Base-by-base conservation (phyloP, 2,329 filamentous ascomycete species). In the Didymella sp. region DNA sequence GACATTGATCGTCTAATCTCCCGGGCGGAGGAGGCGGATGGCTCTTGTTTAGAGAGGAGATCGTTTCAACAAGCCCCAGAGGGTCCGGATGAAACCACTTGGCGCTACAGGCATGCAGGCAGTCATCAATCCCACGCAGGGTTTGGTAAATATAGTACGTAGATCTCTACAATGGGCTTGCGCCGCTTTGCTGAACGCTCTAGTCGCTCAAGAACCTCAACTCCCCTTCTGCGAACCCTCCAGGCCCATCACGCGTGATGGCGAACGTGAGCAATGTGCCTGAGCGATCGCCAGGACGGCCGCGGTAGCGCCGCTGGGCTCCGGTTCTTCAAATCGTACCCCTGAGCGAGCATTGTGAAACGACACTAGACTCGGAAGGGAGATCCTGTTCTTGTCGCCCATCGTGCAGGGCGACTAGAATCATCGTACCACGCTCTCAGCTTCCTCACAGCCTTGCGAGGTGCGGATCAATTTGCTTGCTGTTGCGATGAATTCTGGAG, bases 1-100 rank as follows among this genome's bases (percentile, higher is more conserved):
- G 71, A 73, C 71, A 72, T 70, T 73, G 70, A 73, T 74, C 71
- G 71, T 73, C 72, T 71, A 73, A 75, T 74, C 67, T 75, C 72
- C 72, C 70, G 72, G 66, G 69, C 68, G 69, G 69, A 71, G 60
- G 69, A 71, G 60, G 68, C 71, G 70, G 71, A 71, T 69, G 71
- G 66, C 66, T 70, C 68, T 73, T 74, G 73, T 75, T 75, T 73
- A 74, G 73, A 62, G 25, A 60, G 71, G 70, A 67, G 63, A 56
- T 68, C 67, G 70, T 73, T 73, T 73, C 70, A 72, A 70, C 60
- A 60, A 54, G 45, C 49, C 58, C 58, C 56, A 52, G 63, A 66
- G 63, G 60, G 56, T 59, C 63, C 58, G 45, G 53, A 62, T 68
- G 67, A 70, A 71, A 70, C 70, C 70, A 66, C 70, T 71, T 71